A percentile compares a stretch with the other conserved stretches of the same genome.
Conservation (phyloP, 2,329 filamentous ascomycete genomes). For the Cytospora paraplurivora region DNA sequence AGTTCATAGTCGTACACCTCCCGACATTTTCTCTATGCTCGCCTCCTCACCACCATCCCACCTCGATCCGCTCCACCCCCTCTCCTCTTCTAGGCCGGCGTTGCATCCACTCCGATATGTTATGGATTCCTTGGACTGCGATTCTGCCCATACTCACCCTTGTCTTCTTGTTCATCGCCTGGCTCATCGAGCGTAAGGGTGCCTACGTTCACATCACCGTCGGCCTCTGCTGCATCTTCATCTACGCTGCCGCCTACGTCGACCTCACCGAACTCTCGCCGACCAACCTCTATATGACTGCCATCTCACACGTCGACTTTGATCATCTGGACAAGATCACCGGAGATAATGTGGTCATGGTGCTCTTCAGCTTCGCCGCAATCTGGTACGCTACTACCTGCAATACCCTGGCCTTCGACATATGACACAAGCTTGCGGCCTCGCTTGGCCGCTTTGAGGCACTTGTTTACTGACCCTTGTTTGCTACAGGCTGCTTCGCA, state of each 20-base stretch:
- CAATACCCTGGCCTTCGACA: constrained; percentile 3
- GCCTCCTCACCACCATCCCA: constrained; percentile 28
- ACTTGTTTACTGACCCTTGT: constrained; percentile 23
- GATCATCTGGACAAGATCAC: constrained; percentile 52
- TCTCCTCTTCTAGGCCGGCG: constrained; percentile 34
- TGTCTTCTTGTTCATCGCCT: constrained; percentile 45
- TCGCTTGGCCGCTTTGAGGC: neutral
- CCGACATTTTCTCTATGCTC: constrained; percentile 14
- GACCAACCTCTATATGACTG: constrained; percentile 39
- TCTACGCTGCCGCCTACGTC: constrained; percentile 46
- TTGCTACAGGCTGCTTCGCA: constrained; percentile 70
- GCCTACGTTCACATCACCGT: constrained; percentile 46
- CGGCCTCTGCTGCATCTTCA: constrained; percentile 43
- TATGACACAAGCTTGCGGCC: constrained; percentile 14
- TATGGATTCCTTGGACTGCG: constrained; percentile 52
- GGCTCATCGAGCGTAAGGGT: constrained; percentile 48
- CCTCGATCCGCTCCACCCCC: constrained; percentile 26
- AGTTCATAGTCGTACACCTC: neutral
- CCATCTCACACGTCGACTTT: constrained; percentile 46
- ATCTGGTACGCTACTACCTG: constrained; percentile 48
- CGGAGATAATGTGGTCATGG: constrained; percentile 55
- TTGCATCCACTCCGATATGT: constrained; percentile 47
- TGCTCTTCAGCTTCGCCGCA: constrained; percentile 55
- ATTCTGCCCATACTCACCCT: constrained; percentile 48
- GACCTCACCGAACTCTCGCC: constrained; percentile 44